A percentile compares a stretch with the other conserved stretches of the same genome.
Conservation (phyloP, 2,329 filamentous ascomycete species). For the Alternaria rosae region DNA sequence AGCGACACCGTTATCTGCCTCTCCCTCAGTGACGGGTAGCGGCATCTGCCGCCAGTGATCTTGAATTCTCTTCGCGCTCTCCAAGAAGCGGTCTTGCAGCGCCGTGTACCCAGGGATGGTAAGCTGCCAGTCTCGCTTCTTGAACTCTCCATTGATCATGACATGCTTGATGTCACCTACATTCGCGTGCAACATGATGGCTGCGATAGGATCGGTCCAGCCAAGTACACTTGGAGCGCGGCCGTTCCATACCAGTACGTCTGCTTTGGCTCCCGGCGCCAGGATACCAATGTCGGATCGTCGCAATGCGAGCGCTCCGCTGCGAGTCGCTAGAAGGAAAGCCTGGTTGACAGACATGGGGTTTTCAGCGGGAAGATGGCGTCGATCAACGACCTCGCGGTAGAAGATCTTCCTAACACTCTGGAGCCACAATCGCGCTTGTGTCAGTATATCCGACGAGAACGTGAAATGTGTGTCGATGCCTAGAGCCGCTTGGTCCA, state of each 20-base stretch:
- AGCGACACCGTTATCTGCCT: neutral
- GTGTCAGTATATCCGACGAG: slow-evolving; percentile 54
- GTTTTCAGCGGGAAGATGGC: slow-evolving; percentile 56
- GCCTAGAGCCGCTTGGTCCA: slow-evolving; percentile 62
- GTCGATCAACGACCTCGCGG: slow-evolving; percentile 49
- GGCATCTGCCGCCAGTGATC: slow-evolving; percentile 18
- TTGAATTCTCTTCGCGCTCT: slow-evolving; percentile 32
- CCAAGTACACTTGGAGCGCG: slow-evolving; percentile 60
- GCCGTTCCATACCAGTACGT: slow-evolving; percentile 63
- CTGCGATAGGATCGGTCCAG: slow-evolving; percentile 64
- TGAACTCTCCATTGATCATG: slow-evolving; percentile 58
- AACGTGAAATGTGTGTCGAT: slow-evolving; percentile 64
- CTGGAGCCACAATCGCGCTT: slow-evolving; percentile 65
- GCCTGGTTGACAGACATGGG: slow-evolving; percentile 64
- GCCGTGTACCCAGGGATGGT: slow-evolving; percentile 24
- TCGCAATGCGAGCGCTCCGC: slow-evolving; percentile 61
- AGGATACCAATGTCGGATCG: slow-evolving; percentile 62
- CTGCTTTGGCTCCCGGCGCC: slow-evolving; percentile 60
- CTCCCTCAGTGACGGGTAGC: slow-evolving; percentile 1
- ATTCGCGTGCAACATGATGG: slow-evolving; percentile 63
- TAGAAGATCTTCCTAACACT: slow-evolving; percentile 52
- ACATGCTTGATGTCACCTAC: slow-evolving; percentile 62
- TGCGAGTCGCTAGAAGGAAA: slow-evolving; percentile 63
- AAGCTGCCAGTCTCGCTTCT: slow-evolving; percentile 56
- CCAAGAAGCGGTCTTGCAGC: slow-evolving; percentile 28